These are phyloP conservation scores for Chlorella sp. DNA, from an alignment of 139 green algal genomes.

Conservation along the genomic window DNA sequence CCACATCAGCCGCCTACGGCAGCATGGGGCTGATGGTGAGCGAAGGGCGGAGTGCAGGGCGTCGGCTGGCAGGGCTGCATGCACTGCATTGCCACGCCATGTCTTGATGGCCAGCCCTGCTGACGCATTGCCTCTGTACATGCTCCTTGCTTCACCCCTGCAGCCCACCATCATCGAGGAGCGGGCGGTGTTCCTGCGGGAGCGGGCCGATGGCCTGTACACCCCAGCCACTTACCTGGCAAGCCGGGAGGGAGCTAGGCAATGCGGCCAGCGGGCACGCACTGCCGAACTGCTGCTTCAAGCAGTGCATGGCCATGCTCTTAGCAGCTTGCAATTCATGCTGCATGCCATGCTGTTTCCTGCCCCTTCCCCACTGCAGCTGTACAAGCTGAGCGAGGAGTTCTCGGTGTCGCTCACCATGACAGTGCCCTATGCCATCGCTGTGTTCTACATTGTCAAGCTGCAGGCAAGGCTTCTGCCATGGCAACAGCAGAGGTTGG, in stretches of 20 bases:
- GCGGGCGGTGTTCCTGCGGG: constrained; percentile 75
- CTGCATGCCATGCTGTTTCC: constrained; percentile 61
- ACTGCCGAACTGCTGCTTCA: not conserved
- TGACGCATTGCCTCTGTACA: too few species aligned
- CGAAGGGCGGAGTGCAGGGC: too few species aligned
- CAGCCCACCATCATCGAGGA: constrained; percentile 82
- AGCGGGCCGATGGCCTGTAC: constrained; percentile 89
- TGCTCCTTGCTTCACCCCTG: not conserved
- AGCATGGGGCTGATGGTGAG: too few species aligned
- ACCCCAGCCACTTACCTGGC: constrained; percentile 78
- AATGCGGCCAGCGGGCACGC: not conserved
- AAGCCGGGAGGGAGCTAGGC: not conserved
- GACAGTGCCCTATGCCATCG: constrained; percentile 29
- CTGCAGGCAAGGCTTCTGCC: too few species aligned
- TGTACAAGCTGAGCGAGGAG: constrained; percentile 83
- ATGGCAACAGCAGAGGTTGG: too few species aligned
- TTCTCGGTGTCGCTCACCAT: constrained; percentile 41
- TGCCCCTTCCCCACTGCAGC: constrained; percentile 74
- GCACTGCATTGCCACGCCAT: too few species aligned
- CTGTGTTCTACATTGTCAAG: constrained; percentile 63
- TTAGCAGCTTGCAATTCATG: constrained; percentile 45
- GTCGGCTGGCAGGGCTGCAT: too few species aligned
- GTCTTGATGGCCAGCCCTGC: too few species aligned
- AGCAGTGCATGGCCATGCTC: not conserved
- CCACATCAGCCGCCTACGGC: constrained; percentile 67